Evolutionary conservation across 768 basidiomycete genomes (phyloP).

Genomic region (Amanita rubescens): DNA sequence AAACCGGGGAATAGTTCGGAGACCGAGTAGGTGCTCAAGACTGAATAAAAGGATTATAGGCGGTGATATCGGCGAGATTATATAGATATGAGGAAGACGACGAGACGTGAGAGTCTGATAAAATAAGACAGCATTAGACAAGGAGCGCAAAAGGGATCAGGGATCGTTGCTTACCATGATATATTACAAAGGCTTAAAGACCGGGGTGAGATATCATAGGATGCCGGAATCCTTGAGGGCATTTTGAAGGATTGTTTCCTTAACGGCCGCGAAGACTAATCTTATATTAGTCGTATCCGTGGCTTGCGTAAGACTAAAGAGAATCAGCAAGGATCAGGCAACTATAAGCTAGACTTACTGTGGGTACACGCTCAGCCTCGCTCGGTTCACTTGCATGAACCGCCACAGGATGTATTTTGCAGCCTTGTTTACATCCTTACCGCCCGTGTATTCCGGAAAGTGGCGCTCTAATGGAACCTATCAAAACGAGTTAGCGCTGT

Average conservation of each 20-base stretch:
- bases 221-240: slow-evolving; percentile 83
- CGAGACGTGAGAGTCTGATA: neutral
- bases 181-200: slow-evolving; percentile 14
- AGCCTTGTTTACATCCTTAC: slow-evolving; percentile 86
- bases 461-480: slow-evolving; percentile 70
- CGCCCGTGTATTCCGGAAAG: slow-evolving; percentile 87
- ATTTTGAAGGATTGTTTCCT: slow-evolving; percentile 91
- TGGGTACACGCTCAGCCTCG: slow-evolving; percentile 81
- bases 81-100: neutral
- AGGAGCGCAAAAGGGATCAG: neutral
- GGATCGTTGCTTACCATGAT: neutral
- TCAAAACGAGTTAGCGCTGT: neutral
- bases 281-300: slow-evolving; percentile 82
- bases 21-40: neutral
- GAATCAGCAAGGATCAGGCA: neutral
- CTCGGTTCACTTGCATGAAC: slow-evolving; percentile 88
- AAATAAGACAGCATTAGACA: neutral
- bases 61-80: neutral
- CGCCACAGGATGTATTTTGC: slow-evolving; percentile 93
- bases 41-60: neutral
- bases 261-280: slow-evolving; percentile 81
- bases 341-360: slow-evolving; percentile 46
- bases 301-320: slow-evolving; percentile 71
- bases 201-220: slow-evolving; percentile 27
- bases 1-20: too few relatives aligned